Percentiles rank a stretch among this genome's conserved stretches.
These are phyloP conservation scores for Colletotrichum tropicicola DNA, from an alignment of 2,329 filamentous ascomycete species.

Conservation along the genomic window DNA sequence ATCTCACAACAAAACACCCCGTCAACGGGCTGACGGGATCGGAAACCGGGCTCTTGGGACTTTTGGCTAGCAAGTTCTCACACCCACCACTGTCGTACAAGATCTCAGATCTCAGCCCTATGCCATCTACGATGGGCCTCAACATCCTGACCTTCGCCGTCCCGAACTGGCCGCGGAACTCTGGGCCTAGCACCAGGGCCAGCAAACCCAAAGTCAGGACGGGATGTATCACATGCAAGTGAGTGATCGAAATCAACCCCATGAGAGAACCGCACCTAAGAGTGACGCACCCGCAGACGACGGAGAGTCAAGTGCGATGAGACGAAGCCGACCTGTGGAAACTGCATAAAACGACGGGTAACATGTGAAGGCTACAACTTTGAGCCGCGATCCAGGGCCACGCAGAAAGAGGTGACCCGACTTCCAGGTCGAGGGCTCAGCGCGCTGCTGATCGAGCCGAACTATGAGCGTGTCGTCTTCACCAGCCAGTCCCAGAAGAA, in stretches of 20 bases:
- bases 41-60: not conserved
- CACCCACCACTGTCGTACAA: too few species aligned
- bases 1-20: not conserved
- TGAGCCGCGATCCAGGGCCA: not conserved
- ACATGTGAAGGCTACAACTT: constrained; percentile 20
- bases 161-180: constrained; percentile 19
- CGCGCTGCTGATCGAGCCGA: constrained; percentile 18
- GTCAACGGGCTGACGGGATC: not conserved
- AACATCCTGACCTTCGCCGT: constrained; percentile 19
- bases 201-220: constrained; percentile 32
- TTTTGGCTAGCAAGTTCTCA: too few species aligned
- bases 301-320: constrained; percentile 25
- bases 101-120: not conserved
- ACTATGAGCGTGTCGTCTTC: constrained; percentile 20
- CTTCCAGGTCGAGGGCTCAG: not conserved
- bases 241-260: not conserved
- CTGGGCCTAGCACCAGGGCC: constrained; percentile 18
- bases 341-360: constrained; percentile 13
- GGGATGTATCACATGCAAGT: constrained; percentile 31
- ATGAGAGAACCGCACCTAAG: too few species aligned
- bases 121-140: not conserved
- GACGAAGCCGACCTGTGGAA: constrained; percentile 18
- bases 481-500: constrained; percentile 18
- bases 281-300: not conserved
- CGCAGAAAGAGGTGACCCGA: not conserved